These are phyloP conservation scores for Candida silvatica DNA, from an alignment of 805 yeast genomes.

Conservation along the genomic window DNA sequence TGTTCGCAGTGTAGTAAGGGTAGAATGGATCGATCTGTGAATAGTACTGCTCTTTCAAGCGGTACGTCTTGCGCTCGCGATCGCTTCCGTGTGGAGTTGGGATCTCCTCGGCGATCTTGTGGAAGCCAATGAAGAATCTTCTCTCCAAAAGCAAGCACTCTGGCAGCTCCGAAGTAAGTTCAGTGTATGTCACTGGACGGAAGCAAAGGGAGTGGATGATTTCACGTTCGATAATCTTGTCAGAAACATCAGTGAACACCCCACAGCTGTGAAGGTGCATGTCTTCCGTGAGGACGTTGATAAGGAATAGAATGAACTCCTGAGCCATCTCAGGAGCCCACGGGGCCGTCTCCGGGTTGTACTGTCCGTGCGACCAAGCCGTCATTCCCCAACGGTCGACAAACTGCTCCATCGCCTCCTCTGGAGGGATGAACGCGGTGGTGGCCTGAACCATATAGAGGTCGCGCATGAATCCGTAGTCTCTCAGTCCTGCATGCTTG, in stretches of 20 bases:
- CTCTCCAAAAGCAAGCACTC: slow-evolving; percentile 71
- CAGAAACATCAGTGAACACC: slow-evolving; percentile 40
- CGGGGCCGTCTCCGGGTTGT: slow-evolving; percentile 34
- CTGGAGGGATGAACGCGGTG: slow-evolving; percentile 42
- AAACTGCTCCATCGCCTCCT: slow-evolving; percentile 46
- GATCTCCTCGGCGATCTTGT: slow-evolving; percentile 45
- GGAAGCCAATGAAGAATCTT: slow-evolving; percentile 55
- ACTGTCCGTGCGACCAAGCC: slow-evolving; percentile 39
- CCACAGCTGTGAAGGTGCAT: slow-evolving; percentile 41
- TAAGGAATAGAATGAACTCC: slow-evolving; percentile 64
- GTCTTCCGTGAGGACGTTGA: slow-evolving; percentile 62
- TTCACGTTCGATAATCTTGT: slow-evolving; percentile 50
- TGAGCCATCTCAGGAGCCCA: slow-evolving; percentile 47
- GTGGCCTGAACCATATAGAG: slow-evolving; percentile 58
- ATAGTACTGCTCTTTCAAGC: slow-evolving; percentile 48
- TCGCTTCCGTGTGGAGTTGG: slow-evolving; percentile 28
- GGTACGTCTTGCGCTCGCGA: slow-evolving; percentile 55
- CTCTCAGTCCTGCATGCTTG: slow-evolving; percentile 69
- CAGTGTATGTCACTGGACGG: slow-evolving; percentile 62
- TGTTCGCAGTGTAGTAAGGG: slow-evolving; percentile 67
- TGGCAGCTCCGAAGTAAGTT: slow-evolving; percentile 59
- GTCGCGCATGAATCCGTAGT: slow-evolving; percentile 75
- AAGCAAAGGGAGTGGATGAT: slow-evolving; percentile 81
- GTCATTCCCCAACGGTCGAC: slow-evolving; percentile 63
- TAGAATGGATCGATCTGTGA: slow-evolving; percentile 72